These are phyloP conservation scores for Aspergillus sp. DNA, from an alignment of 2,329 filamentous ascomycete species.

Conservation along the genomic window DNA sequence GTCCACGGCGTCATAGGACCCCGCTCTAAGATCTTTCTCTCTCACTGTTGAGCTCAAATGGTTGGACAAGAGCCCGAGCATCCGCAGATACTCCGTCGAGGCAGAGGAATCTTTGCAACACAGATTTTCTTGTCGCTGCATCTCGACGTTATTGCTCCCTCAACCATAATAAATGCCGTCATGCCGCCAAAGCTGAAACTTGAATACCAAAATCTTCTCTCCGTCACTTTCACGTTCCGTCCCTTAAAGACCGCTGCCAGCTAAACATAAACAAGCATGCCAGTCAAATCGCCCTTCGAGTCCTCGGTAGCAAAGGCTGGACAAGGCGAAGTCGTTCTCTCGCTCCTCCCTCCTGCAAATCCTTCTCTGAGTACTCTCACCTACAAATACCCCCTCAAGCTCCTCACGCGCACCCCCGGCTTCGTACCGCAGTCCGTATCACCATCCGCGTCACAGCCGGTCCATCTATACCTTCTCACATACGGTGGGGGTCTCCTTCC, in stretches of 20 bases:
- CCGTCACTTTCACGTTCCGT: constrained; percentile 1
- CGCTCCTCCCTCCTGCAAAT: constrained; percentile 67
- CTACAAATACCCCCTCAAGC: constrained; percentile 93
- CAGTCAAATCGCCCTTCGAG: constrained; percentile 69
- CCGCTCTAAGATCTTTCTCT: constrained; percentile 13
- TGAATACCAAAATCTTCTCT: neutral
- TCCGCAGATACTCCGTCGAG: neutral
- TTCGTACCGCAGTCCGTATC: constrained; percentile 52
- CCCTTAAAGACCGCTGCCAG: neutral
- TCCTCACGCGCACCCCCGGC: constrained; percentile 76
- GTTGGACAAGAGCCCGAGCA: neutral
- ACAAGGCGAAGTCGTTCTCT: constrained; percentile 73
- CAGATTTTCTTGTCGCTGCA: neutral
- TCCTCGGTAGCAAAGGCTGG: constrained; percentile 72
- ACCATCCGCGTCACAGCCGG: constrained; percentile 50
- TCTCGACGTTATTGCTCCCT: neutral
- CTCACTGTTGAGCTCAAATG: neutral
- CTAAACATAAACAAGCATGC: constrained; percentile 23
- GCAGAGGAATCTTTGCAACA: constrained; percentile 3
- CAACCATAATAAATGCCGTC: neutral
- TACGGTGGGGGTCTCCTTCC: constrained; percentile 93
- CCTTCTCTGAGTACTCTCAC: constrained; percentile 73
- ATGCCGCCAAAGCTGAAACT: neutral
- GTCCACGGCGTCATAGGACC: constrained; percentile 14
- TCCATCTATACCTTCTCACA: constrained; percentile 84